These are phyloP conservation scores for Lachancea meyersii DNA, from an alignment of 805 yeast genomes.

Conservation along the genomic window DNA sequence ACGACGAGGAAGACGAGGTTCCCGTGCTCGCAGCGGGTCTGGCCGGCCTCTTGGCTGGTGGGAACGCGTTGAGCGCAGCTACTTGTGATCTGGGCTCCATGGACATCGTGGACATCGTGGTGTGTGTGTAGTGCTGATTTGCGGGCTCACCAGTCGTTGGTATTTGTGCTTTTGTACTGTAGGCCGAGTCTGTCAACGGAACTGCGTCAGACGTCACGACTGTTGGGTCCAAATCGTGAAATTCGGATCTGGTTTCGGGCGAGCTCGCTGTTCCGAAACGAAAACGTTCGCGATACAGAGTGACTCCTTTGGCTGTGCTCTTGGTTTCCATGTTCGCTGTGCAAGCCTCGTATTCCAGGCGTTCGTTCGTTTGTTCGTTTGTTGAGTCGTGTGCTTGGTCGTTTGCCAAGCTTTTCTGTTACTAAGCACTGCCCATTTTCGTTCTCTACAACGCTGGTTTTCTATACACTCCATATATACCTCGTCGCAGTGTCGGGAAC, in stretches of 20 bases:
- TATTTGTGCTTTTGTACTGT: background rate
- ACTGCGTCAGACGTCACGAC: constrained; percentile 4
- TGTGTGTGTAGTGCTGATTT: constrained; percentile 2
- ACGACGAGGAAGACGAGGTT: constrained; percentile 7
- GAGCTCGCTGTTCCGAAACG: background rate
- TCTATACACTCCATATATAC: background rate
- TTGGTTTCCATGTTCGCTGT: background rate
- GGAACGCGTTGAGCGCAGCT: constrained; percentile 3
- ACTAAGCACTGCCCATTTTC: no score
- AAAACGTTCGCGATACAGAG: constrained; percentile 3
- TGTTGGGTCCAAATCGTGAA: background rate
- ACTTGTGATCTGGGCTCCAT: background rate
- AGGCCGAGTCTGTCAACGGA: background rate
- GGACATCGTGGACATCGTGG: background rate
- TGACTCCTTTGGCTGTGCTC: constrained; percentile 1
- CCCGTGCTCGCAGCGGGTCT: constrained; percentile 3
- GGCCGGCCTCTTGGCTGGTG: constrained; percentile 8
- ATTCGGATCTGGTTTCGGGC: background rate
- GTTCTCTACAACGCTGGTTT: no score
- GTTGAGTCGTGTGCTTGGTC: no score
- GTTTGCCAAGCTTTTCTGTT: no score
- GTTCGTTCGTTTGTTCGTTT: no score
- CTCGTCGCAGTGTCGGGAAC: no score
- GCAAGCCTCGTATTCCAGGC: background rate
- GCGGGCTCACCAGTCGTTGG: background rate